Evolutionary conservation across 2,329 filamentous ascomycete genomes (phyloP).

Genomic region (Didymella glomerata): DNA sequence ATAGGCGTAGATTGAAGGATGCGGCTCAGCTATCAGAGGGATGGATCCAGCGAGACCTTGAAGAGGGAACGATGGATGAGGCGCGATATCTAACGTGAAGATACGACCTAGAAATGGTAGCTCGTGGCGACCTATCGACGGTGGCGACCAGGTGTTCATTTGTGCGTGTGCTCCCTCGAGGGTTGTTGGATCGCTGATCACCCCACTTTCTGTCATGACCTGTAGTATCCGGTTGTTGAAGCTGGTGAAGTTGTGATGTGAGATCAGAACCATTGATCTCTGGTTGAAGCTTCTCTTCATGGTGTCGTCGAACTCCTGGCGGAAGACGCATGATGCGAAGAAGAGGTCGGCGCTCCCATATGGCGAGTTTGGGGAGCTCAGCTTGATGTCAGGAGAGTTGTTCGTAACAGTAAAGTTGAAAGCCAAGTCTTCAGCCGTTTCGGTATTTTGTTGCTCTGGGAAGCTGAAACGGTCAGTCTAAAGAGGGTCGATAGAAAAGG

Average conservation of each 20-base stretch:
- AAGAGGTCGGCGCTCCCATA: slow-evolving; percentile 50
- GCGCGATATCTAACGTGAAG: slow-evolving; percentile 52
- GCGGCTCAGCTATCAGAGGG: slow-evolving; percentile 42
- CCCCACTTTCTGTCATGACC: slow-evolving; percentile 48
- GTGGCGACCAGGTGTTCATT: slow-evolving; percentile 50
- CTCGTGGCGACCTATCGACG: slow-evolving; percentile 49
- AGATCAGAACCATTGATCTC: slow-evolving; percentile 52
- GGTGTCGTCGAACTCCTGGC: slow-evolving; percentile 52
- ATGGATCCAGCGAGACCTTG: slow-evolving; percentile 48
- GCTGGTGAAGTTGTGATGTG: slow-evolving; percentile 52
- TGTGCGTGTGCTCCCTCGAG: slow-evolving; percentile 51
- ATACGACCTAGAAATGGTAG: slow-evolving; percentile 52
- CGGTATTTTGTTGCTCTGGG: slow-evolving; percentile 54
- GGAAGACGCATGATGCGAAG: slow-evolving; percentile 52
- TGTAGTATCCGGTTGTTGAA: slow-evolving; percentile 49
- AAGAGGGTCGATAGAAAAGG: background rate
- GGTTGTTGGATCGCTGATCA: slow-evolving; percentile 51
- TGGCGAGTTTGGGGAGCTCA: slow-evolving; percentile 51
- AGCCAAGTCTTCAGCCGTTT: slow-evolving; percentile 49
- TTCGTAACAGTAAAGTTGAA: slow-evolving; percentile 54
- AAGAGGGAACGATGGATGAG: slow-evolving; percentile 52
- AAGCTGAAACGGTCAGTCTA: slow-evolving; percentile 39
- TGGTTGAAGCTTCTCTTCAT: slow-evolving; percentile 56
- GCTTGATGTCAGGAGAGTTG: slow-evolving; percentile 65
- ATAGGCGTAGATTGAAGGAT: slow-evolving; percentile 51